Evolutionary conservation across 2,329 filamentous ascomycete species (phyloP), one percentile per base, ranked within the genome.

Genomic region (Monosporascus ibericus): DNA sequence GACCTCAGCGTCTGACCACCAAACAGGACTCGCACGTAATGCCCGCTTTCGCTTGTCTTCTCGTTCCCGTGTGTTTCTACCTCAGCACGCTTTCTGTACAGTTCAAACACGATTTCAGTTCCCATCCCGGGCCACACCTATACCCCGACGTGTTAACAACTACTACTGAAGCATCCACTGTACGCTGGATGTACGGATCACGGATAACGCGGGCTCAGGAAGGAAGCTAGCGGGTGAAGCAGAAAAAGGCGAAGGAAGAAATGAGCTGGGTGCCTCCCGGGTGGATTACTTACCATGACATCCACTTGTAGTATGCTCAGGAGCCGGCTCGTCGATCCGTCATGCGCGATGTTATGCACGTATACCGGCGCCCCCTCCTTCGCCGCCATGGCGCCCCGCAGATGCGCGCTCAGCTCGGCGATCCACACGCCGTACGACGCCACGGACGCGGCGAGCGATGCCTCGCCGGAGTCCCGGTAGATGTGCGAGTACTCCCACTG

Each of bases 401-500:
- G 69, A 63, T 90, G 82, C 34, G 76, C 72, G 1, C 82, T 81
- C 30, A 94, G 71, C 68, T 92, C 88, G 0, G 84, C 87, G 17
- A 90, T 65, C 80, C 83, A 94, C 4, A 92, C 83, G 5, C 89
- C 89, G 58, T 82, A 87, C 2, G 78, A 80, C 0, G 77, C 77
- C 0, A 75, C 73, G 37, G 83, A 82, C 0, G 85, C 84, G 1
- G 75, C 74, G 0, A 95, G 76, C 1, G 85, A 85, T 17, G 75
- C 67, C 0, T 77, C 30, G 30, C 11, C 71, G 0, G 81, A 74
- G 59, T 87, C 86, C 51, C 90, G 86, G 69, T 90, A 90, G 50
- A 90, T 81, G 63, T 85, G 87, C 15, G 80, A 85, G 72, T 94
- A 94, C 68, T 94, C 90, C 75, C 87, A 92, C 60, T 91, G 78